phyloP scores from a whole-genome alignment of 768 basidiomycete genomes.

The Rubroboletus satanas region DNA sequence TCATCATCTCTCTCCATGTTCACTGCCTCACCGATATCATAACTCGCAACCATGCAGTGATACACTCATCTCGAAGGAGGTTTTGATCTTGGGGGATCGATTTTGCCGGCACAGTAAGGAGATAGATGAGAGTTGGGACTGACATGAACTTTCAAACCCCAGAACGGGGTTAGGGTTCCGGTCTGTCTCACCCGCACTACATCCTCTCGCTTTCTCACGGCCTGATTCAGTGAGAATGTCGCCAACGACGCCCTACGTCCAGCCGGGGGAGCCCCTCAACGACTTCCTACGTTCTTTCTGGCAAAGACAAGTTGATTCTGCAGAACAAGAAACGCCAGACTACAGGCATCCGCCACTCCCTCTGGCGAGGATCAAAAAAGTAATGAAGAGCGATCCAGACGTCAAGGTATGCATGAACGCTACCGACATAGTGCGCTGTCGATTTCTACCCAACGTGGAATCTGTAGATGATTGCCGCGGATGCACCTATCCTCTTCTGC shows the following conservation, averaged over 20 bases:
- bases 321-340: slow-evolving; percentile 86
- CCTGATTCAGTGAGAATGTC: slow-evolving; percentile 23
- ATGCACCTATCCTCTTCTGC: slow-evolving; percentile 94
- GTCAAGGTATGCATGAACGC: slow-evolving; percentile 66
- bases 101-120: background rate
- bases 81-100: background rate
- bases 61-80: background rate
- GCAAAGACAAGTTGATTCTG: slow-evolving; percentile 82
- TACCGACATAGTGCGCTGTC: background rate
- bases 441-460: slow-evolving; percentile 2
- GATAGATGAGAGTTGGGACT: background rate
- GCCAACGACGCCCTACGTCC: slow-evolving; percentile 60
- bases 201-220: slow-evolving; percentile 17
- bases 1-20: background rate
- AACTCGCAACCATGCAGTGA: no score
- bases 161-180: slow-evolving; percentile 28
- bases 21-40: background rate
- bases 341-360: slow-evolving; percentile 86
- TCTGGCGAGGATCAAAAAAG: slow-evolving; percentile 95
- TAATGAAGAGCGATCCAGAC: slow-evolving; percentile 97
- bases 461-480: slow-evolving; percentile 92
- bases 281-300: slow-evolving; percentile 85
- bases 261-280: slow-evolving; percentile 81
- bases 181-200: background rate
- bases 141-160: slow-evolving; percentile 3